Conservation (phyloP, 106 monocot species). For the Xerophyta viscosa region DNA sequence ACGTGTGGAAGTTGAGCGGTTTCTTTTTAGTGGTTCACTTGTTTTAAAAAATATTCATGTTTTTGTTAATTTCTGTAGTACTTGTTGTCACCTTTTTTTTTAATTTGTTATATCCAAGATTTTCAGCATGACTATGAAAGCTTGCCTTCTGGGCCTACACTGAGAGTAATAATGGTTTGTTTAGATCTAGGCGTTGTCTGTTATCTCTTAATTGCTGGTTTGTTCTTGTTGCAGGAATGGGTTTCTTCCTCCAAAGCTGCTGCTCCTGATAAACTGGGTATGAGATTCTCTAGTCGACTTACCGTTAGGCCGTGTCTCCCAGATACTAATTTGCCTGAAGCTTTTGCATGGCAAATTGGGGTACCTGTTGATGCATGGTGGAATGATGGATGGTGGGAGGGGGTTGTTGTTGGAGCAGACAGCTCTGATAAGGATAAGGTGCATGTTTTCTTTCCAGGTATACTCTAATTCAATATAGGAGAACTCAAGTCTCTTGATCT, state of each 20-base stretch:
- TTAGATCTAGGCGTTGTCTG: no score
- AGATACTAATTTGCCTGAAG: conserved; percentile 18
- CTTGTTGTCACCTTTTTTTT: no score
- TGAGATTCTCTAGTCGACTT: conserved; percentile 53
- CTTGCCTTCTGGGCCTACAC: no score
- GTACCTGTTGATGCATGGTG: conserved; percentile 76
- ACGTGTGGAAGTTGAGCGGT: no score
- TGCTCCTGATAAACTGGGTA: conserved; percentile 63
- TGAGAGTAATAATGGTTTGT: no score
- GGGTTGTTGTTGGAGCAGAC: conserved; percentile 51
- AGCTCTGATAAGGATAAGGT: conserved; percentile 32
- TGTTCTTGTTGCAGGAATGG: conserved; percentile 60
- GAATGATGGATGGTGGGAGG: conserved; percentile 99
- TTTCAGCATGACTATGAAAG: no score
- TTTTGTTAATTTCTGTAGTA: no score
- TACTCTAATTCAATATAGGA: no score
- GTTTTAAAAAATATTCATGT: no score
- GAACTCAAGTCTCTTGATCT: no score
- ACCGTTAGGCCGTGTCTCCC: conserved; percentile 59
- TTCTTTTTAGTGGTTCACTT: no score
- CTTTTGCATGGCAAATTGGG: conserved; percentile 34
- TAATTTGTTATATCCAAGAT: no score
- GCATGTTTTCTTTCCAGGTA: conserved; percentile 91
- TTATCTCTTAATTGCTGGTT: not conserved
- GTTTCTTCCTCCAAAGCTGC: conserved; percentile 50